Percentiles rank a stretch among this genome's conserved stretches.
phyloP scores from a whole-genome alignment of 2,329 filamentous ascomycete species.

The Aspergillus pseudoterreus region DNA sequence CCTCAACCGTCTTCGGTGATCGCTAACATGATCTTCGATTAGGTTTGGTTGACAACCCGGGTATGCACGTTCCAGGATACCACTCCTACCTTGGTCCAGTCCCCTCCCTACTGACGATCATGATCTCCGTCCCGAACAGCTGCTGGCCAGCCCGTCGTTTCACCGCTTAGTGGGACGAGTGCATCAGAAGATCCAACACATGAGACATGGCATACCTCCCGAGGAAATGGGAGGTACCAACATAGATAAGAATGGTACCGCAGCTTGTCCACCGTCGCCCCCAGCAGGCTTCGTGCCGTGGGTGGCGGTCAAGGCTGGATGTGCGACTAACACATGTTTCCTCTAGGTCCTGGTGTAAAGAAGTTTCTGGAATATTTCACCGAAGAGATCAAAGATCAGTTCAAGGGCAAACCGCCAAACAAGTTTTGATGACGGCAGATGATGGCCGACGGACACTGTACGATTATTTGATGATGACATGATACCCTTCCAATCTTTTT shows the following conservation, averaged over 20 bases:
- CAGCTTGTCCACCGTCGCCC: not conserved
- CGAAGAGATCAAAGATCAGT: constrained; percentile 41
- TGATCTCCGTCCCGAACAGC: constrained; percentile 21
- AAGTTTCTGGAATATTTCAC: constrained; percentile 39
- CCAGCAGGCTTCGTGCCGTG: too few relatives aligned
- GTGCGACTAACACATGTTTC: constrained; percentile 1
- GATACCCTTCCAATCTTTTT: constrained; percentile 1
- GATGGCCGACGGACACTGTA: not conserved
- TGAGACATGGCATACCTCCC: constrained; percentile 40
- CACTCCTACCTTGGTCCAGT: constrained; percentile 5
- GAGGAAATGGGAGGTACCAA: constrained; percentile 43
- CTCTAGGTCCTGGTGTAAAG: constrained; percentile 22
- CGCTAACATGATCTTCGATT: constrained; percentile 1
- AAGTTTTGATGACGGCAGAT: constrained; percentile 18
- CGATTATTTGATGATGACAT: constrained; percentile 8
- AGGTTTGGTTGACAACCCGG: constrained; percentile 37
- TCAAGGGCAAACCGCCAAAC: constrained; percentile 35
- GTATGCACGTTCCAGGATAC: constrained; percentile 23
- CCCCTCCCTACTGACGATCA: not conserved
- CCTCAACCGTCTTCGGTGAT: constrained; percentile 4
- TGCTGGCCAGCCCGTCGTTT: constrained; percentile 42
- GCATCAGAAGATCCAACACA: constrained; percentile 39
- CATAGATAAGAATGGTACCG: constrained; percentile 33
- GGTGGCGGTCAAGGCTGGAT: too few relatives aligned
- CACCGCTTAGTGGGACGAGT: constrained; percentile 42